These are phyloP conservation scores for Salvia miltiorrhiza DNA, from an alignment of 257 asterid genomes.

Conservation along the genomic window DNA sequence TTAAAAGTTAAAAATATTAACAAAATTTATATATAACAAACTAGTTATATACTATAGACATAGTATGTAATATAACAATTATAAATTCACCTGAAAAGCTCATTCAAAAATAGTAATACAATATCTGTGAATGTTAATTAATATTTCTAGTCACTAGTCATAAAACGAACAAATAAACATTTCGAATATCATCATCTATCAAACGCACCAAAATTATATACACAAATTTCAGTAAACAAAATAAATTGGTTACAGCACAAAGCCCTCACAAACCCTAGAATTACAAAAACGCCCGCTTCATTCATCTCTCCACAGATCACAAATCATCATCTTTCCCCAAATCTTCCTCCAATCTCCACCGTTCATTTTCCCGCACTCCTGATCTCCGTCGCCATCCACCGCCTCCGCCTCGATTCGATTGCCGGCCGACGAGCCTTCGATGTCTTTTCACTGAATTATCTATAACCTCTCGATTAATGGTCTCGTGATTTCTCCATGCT, in stretches of 20 bases:
- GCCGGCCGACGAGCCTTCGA: conserved; percentile 9
- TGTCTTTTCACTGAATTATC: background rate
- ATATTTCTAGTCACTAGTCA: no score
- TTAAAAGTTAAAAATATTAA: no score
- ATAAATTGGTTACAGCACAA: background rate
- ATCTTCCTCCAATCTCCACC: conserved; percentile 36
- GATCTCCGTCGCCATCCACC: conserved; percentile 23
- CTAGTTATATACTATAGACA: no score
- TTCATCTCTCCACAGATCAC: conserved; percentile 23
- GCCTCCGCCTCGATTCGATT: conserved; percentile 11
- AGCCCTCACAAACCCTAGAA: conserved; percentile 39
- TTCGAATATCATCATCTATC: no score
- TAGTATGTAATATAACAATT: no score
- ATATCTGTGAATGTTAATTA: background rate
- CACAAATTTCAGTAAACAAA: background rate
- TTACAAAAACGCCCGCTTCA: conserved; percentile 28
- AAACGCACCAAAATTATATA: background rate
- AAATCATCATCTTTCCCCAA: conserved; percentile 31
- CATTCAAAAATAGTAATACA: background rate
- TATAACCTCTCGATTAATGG: conserved; percentile 12
- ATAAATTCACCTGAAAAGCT: no score
- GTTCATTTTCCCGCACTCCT: conserved; percentile 26
- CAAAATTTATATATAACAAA: no score
- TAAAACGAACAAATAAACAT: no score
- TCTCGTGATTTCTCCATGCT: conserved; percentile 1